These are phyloP conservation scores for Massospora cicadina DNA, from an alignment of 371 early-diverging fungal species.

Conservation along the genomic window DNA sequence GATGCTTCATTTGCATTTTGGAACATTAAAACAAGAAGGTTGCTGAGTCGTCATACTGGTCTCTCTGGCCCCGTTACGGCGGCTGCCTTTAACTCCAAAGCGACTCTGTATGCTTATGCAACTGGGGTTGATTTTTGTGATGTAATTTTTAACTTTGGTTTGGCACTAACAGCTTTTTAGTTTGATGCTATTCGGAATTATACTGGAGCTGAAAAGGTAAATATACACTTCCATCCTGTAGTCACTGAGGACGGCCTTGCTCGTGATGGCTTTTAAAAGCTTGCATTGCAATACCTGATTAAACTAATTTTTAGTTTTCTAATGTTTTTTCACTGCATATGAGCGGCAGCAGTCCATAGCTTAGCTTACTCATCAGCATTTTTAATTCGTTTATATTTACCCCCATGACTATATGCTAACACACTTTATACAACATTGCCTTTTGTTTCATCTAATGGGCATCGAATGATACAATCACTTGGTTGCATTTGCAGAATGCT, in stretches of 20 bases:
- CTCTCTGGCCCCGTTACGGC: conserved; percentile 47
- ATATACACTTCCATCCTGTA: neutral
- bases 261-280: neutral
- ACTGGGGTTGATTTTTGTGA: conserved; percentile 94
- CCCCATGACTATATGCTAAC: too few species aligned
- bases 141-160: conserved; percentile 19
- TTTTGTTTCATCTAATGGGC: too few species aligned
- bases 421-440: too few species aligned
- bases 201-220: neutral
- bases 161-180: neutral
- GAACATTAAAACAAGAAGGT: conserved; percentile 86
- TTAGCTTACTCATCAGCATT: too few species aligned
- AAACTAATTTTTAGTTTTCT: too few species aligned
- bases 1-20: conserved; percentile 87
- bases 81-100: conserved; percentile 71
- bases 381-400: too few species aligned
- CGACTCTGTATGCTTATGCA: conserved; percentile 84
- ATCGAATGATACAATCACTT: too few species aligned
- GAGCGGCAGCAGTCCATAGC: too few species aligned
- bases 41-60: conserved; percentile 42
- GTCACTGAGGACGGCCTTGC: neutral
- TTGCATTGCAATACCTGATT: too few species aligned
- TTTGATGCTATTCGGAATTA: neutral
- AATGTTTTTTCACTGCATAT: too few species aligned
- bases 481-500: too few species aligned